These are phyloP conservation scores for Neonectria magnoliae DNA, from an alignment of 2,329 filamentous ascomycete genomes.

Conservation along the genomic window DNA sequence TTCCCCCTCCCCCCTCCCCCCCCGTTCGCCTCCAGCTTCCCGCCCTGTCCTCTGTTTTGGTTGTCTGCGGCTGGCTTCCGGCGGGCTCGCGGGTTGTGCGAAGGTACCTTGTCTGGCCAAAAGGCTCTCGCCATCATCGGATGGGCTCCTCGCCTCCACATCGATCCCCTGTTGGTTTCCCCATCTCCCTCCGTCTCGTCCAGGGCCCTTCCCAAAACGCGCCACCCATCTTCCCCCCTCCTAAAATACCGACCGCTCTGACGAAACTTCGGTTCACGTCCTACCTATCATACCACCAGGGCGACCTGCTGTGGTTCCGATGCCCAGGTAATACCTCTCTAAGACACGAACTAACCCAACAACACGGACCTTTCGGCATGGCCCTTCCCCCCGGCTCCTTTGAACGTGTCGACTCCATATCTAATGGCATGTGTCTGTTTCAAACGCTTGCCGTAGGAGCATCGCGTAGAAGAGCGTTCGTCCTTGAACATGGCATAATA, in stretches of 20 bases:
- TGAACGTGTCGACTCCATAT: not conserved
- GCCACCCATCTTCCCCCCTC: not conserved
- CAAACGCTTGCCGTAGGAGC: not conserved
- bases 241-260: not conserved
- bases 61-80: not conserved
- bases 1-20: not conserved
- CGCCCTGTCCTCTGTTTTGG: not conserved
- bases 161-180: not conserved
- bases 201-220: not conserved
- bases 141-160: not conserved
- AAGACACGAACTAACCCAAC: not conserved
- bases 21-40: not conserved
- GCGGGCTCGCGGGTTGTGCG: not conserved
- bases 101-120: too few relatives aligned
- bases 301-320: not conserved
- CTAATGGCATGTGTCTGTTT: not conserved
- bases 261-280: not conserved
- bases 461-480: not conserved
- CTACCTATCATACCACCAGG: slow-evolving; percentile 12
- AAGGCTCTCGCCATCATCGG: slow-evolving; percentile 7
- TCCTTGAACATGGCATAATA: not conserved
- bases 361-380: not conserved
- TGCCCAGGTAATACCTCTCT: not conserved
- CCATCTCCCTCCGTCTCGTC: not conserved
- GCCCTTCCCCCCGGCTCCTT: not conserved